Base-by-base conservation (phyloP, 176 grass and related monocot species). In the Oryza officinalis region DNA sequence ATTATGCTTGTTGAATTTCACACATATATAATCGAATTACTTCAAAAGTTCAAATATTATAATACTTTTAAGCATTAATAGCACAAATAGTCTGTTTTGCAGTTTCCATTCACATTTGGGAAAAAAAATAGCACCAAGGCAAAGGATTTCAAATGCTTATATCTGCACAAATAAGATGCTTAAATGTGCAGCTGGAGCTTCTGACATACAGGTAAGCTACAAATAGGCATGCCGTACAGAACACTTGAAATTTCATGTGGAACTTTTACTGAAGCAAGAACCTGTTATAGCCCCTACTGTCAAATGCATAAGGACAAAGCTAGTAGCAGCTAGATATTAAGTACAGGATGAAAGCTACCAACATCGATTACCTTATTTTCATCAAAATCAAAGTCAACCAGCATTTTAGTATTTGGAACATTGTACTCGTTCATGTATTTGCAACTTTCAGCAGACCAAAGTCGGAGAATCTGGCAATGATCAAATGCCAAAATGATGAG, bases 371-470 rank as follows among this genome's bases (percentile, higher is more conserved):
- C 96, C 92, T 98, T 98, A 81, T 95, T 98, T 67, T 98, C 96
- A 85, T 98, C 96, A 92, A 98, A 98, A 83, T 95, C 89, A 47
- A 88, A 98, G 73, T 98, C 91, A 30, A 93, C 65, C 80, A 98
- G 81, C 18, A 76, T 31, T 85, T 82, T 90, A 28, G 72, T 35
- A 64, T 87, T 81, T 32, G 96, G 96, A 77, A 90, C 82, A 77
- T 27, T 70, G 83, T 93, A 98, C 47, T 92, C 91, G 43, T 93
- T 92, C 87, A 95, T 82, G 84, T 86, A 93, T 63, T 87, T 90
- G 83, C 89, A 93, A 78, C 76, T 92, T 85, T 93, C 91, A 46
- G 96, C 96, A 88, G 93, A 98, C 96, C 96, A 98, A 38, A 98
- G 89, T 14, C 82, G 84, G 15, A 98, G 72, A 49, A 90, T 63